Conservation (phyloP, 2,329 filamentous ascomycete species). For the Nemania diffusa region DNA sequence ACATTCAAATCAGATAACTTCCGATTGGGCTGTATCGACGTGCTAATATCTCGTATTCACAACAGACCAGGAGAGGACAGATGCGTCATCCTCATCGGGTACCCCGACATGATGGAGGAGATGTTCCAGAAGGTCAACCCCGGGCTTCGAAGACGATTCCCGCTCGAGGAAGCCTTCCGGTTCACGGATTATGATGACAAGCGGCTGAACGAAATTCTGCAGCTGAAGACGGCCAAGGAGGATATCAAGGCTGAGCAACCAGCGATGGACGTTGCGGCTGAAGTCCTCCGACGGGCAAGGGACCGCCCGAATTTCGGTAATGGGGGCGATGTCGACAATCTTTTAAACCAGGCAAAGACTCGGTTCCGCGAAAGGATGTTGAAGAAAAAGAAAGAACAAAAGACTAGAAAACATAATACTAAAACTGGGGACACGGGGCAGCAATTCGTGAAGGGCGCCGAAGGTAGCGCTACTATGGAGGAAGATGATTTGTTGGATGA, state of each 20-base stretch:
- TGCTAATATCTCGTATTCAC: constrained; percentile 70
- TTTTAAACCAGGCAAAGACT: too few species aligned
- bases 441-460: constrained; percentile 3
- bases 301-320: constrained; percentile 71
- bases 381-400: constrained; percentile 42
- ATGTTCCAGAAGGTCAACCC: constrained; percentile 72
- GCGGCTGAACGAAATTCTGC: constrained; percentile 64
- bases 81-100: constrained; percentile 71
- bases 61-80: constrained; percentile 69
- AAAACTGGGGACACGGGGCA: too few species aligned
- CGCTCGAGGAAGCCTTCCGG: constrained; percentile 63
- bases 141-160: constrained; percentile 68
- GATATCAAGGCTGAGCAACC: constrained; percentile 58
- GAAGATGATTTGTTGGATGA: too few species aligned
- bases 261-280: constrained; percentile 59
- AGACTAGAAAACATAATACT: too few species aligned
- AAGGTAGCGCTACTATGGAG: not conserved
- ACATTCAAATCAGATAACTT: constrained; percentile 45
- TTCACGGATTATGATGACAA: constrained; percentile 69
- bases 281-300: constrained; percentile 61
- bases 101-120: constrained; percentile 66
- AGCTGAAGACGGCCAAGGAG: constrained; percentile 63
- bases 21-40: constrained; percentile 68
- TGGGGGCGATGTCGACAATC: constrained; percentile 69
- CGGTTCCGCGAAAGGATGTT: too few species aligned